A percentile compares a stretch with the other conserved stretches of the same genome.
phyloP scores from a whole-genome alignment of 257 asterid genomes.

The Voacanga thouarsii region DNA sequence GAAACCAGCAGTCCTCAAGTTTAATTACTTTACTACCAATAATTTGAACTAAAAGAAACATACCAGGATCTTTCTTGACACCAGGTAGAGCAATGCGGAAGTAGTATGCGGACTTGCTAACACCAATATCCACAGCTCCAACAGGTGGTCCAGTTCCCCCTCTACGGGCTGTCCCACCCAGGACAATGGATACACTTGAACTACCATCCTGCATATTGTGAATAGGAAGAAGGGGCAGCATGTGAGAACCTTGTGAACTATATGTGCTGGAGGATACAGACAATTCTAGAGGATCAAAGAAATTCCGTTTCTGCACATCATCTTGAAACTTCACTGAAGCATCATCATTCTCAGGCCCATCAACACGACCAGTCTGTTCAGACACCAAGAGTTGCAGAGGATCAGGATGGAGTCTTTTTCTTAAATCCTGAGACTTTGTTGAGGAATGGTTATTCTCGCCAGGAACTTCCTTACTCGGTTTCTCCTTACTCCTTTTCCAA shows the following conservation, averaged over 20 bases:
- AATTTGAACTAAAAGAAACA: conserved; percentile 1
- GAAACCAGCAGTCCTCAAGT: neutral
- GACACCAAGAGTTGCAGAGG: conserved; percentile 22
- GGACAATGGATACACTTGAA: conserved; percentile 34
- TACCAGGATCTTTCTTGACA: conserved; percentile 84
- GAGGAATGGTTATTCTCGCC: conserved; percentile 17
- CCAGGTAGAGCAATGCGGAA: conserved; percentile 90
- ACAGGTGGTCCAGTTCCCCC: conserved; percentile 62
- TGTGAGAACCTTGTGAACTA: conserved; percentile 29
- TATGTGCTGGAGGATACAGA: conserved; percentile 19
- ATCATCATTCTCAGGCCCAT: conserved; percentile 27
- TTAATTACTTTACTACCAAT: neutral
- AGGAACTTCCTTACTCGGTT: conserved; percentile 13
- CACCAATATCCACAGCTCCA: conserved; percentile 72
- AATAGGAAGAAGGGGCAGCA: conserved; percentile 56
- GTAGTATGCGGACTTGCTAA: conserved; percentile 57
- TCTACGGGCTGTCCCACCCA: conserved; percentile 61
- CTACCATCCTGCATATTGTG: conserved; percentile 41
- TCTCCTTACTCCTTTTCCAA: conserved; percentile 38
- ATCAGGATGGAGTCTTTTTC: conserved; percentile 21
- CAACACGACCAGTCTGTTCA: conserved; percentile 8
- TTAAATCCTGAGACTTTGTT: conserved; percentile 22
- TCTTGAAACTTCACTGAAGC: conserved; percentile 23
- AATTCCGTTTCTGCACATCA: conserved; percentile 20
- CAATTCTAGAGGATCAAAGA: conserved; percentile 20